Percentiles rank a stretch among this genome's conserved stretches.
phyloP scores from a whole-genome alignment of 257 asterid species.

The Fraxinus americana region DNA sequence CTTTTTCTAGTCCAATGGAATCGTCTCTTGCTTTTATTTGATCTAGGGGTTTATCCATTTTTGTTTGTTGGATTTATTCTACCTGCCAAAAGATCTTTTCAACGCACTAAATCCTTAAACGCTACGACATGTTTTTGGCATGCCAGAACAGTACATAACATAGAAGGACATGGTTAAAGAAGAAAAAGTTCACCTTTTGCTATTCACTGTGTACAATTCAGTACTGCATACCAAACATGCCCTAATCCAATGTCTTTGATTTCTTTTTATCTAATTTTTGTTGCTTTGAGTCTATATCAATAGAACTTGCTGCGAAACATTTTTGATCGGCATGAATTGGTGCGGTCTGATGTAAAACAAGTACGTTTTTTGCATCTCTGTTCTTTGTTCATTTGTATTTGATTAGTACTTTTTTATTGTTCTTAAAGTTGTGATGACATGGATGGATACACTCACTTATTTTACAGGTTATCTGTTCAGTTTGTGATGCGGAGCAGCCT shows the following conservation, averaged over 20 bases:
- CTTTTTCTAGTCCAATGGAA: neutral
- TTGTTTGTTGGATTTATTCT: neutral
- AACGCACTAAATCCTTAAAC: neutral
- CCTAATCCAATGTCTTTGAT: neutral
- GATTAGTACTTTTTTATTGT: neutral
- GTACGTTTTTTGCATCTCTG: constrained; percentile 47
- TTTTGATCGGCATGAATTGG: constrained; percentile 81
- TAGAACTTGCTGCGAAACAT: constrained; percentile 63
- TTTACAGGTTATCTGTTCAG: constrained; percentile 90
- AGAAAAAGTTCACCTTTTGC: no score
- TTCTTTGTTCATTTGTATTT: constrained; percentile 19
- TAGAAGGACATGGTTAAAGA: no score
- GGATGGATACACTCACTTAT: neutral
- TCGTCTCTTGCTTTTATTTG: neutral
- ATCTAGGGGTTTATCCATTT: neutral
- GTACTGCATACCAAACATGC: no score
- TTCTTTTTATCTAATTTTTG: constrained; percentile 1
- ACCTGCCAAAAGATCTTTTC: neutral
- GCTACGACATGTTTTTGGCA: no score
- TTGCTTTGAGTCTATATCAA: constrained; percentile 26
- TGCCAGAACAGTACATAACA: no score
- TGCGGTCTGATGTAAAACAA: constrained; percentile 76
- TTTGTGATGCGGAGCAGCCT: constrained; percentile 96
- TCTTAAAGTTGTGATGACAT: neutral
- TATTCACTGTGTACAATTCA: no score